Conservation (phyloP, 805 yeast genomes). For the Kluyveromyces siamensis region DNA sequence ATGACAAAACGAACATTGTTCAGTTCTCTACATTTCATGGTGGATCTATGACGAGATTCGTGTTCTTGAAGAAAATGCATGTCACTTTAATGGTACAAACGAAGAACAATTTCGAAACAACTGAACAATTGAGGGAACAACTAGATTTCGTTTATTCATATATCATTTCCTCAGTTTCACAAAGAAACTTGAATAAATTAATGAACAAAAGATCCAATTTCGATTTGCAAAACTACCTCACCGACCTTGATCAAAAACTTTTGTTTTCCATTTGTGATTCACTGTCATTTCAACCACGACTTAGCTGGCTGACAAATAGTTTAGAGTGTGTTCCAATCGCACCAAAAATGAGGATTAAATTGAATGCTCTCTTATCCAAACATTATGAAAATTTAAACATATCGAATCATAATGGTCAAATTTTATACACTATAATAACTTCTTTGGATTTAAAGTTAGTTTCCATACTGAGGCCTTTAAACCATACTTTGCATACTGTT, state of each 20-base stretch:
- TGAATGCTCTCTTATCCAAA: conserved; percentile 28
- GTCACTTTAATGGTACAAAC: conserved; percentile 66
- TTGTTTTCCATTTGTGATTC: conserved; percentile 54
- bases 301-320: conserved; percentile 45
- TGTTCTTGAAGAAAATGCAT: conserved; percentile 56
- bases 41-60: conserved; percentile 28
- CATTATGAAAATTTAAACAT: conserved; percentile 17
- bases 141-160: conserved; percentile 67
- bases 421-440: conserved; percentile 69
- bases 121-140: conserved; percentile 48
- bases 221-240: conserved; percentile 68
- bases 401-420: conserved; percentile 34
- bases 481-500: conserved; percentile 70
- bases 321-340: conserved; percentile 54
- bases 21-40: conserved; percentile 4
- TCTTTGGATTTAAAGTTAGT: conserved; percentile 56
- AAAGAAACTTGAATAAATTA: conserved; percentile 61
- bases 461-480: conserved; percentile 63
- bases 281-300: conserved; percentile 46
- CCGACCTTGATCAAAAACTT: conserved; percentile 65
- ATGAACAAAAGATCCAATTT: conserved; percentile 68
- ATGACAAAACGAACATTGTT: conserved; percentile 4
- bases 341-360: conserved; percentile 45
- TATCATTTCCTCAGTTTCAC: conserved; percentile 73
- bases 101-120: conserved; percentile 39